phyloP scores from a whole-genome alignment of 1,284 basidiomycete genomes.

The Coniophora puteana region DNA sequence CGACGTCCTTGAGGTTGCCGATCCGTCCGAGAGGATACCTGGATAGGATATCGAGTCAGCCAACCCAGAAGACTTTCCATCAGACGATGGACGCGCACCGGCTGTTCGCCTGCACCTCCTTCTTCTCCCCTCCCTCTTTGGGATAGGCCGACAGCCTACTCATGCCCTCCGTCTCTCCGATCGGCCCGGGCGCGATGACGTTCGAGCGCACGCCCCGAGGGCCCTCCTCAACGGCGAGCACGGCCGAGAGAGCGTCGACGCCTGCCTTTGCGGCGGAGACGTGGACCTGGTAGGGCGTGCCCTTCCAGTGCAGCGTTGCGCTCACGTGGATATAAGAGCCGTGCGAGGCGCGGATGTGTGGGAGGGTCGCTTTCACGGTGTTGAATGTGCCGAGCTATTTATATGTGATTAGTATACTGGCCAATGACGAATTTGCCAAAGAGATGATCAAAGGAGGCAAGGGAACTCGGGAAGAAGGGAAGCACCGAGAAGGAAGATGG shows the following conservation, averaged over 20 bases:
- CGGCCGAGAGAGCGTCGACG: constrained; percentile 83
- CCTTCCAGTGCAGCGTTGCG: constrained; percentile 87
- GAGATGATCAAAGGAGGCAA: no score
- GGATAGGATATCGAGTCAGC: constrained; percentile 5
- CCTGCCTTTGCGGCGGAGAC: constrained; percentile 95
- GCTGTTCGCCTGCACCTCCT: no score
- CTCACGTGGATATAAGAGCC: constrained; percentile 92
- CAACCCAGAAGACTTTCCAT: no score
- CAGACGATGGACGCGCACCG: no score
- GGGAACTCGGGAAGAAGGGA: no score
- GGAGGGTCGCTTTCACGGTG: constrained; percentile 89
- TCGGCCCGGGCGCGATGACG: constrained; percentile 88
- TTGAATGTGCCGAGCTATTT: constrained; percentile 85
- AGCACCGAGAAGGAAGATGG: no score
- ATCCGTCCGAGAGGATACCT: constrained; percentile 58
- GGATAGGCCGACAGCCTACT: constrained; percentile 49
- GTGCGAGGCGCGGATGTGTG: constrained; percentile 63
- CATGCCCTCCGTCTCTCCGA: constrained; percentile 84
- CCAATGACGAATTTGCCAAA: no score
- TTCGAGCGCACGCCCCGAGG: constrained; percentile 93
- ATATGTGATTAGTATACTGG: not conserved
- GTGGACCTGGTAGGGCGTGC: constrained; percentile 88
- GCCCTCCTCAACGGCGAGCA: constrained; percentile 91
- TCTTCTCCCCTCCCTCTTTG: no score
- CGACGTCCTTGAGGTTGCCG: constrained; percentile 74